Conservation (phyloP, 1,139 yeast genomes). For the Diutina mesorugosa region DNA sequence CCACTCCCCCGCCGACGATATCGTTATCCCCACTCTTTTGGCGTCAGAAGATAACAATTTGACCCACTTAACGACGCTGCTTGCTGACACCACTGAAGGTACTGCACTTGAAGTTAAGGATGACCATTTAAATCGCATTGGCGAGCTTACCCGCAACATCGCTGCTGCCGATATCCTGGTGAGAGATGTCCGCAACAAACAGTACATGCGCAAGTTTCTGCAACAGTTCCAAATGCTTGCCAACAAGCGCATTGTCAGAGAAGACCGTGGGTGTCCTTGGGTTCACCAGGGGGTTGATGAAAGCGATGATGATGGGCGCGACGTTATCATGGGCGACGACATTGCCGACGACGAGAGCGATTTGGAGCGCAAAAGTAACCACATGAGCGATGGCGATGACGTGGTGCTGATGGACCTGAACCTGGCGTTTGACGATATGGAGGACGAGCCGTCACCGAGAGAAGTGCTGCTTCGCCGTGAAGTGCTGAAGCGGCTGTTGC, state of each 20-base stretch:
- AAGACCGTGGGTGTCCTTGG: neutral
- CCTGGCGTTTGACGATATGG: slow-evolving; percentile 13
- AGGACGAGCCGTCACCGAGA: slow-evolving; percentile 9
- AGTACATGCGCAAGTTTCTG: neutral
- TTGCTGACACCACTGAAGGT: neutral
- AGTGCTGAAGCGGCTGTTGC: neutral
- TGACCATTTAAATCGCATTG: neutral
- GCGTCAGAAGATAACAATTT: neutral
- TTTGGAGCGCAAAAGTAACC: neutral
- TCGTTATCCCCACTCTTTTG: slow-evolving; percentile 14
- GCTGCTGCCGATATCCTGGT: neutral
- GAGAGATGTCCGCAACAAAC: neutral
- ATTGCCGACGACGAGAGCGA: slow-evolving; percentile 5
- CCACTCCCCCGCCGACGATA: slow-evolving; percentile 39
- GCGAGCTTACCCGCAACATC: neutral
- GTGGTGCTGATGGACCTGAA: slow-evolving; percentile 5
- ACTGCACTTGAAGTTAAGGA: neutral
- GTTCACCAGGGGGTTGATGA: neutral
- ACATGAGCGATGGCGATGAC: slow-evolving; percentile 4
- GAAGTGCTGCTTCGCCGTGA: neutral
- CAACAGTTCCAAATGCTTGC: neutral
- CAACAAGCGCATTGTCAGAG: neutral
- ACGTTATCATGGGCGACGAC: slow-evolving; percentile 3
- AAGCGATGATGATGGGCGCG: neutral
- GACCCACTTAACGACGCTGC: neutral